These are phyloP conservation scores for Massariosphaeria phaeospora DNA, from an alignment of 495 filamentous ascomycete species.

Conservation along the genomic window DNA sequence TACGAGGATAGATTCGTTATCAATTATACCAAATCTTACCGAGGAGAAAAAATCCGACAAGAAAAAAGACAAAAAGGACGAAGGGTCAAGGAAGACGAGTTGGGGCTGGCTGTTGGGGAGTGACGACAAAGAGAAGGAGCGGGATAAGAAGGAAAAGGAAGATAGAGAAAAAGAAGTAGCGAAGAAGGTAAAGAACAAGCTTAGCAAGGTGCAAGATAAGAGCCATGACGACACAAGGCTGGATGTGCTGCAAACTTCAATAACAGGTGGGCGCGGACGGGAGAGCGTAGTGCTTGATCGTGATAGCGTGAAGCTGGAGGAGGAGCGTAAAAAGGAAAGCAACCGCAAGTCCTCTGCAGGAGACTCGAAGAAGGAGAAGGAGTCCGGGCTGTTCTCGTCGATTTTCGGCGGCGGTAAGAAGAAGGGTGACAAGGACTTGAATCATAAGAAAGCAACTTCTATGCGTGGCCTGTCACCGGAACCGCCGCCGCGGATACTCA, in stretches of 20 bases:
- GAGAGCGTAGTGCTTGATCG: slow-evolving; percentile 80
- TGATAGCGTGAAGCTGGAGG: slow-evolving; percentile 66
- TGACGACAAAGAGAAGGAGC: slow-evolving; percentile 68
- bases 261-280: slow-evolving; percentile 65
- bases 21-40: slow-evolving; percentile 73
- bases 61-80: slow-evolving; percentile 58
- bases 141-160: slow-evolving; percentile 48
- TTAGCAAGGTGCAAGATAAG: slow-evolving; percentile 53
- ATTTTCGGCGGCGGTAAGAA: slow-evolving; percentile 84
- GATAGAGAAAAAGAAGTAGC: slow-evolving; percentile 52
- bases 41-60: slow-evolving; percentile 63
- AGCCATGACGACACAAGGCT: slow-evolving; percentile 67
- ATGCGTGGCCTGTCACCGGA: slow-evolving; percentile 75
- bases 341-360: slow-evolving; percentile 59
- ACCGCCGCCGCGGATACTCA: slow-evolving; percentile 60
- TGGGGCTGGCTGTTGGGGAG: slow-evolving; percentile 73
- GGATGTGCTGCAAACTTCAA: slow-evolving; percentile 76
- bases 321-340: slow-evolving; percentile 80
- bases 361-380: slow-evolving; percentile 85
- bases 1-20: slow-evolving; percentile 69
- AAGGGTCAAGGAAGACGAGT: slow-evolving; percentile 66
- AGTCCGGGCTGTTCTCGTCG: slow-evolving; percentile 73
- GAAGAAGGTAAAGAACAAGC: slow-evolving; percentile 44
- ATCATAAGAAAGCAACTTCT: slow-evolving; percentile 67
- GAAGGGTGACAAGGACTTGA: slow-evolving; percentile 59